A percentile compares a stretch with the other conserved stretches of the same genome.
These are phyloP conservation scores for Benincasa hispida DNA, from an alignment of 306 rosid species.

Conservation along the genomic window DNA sequence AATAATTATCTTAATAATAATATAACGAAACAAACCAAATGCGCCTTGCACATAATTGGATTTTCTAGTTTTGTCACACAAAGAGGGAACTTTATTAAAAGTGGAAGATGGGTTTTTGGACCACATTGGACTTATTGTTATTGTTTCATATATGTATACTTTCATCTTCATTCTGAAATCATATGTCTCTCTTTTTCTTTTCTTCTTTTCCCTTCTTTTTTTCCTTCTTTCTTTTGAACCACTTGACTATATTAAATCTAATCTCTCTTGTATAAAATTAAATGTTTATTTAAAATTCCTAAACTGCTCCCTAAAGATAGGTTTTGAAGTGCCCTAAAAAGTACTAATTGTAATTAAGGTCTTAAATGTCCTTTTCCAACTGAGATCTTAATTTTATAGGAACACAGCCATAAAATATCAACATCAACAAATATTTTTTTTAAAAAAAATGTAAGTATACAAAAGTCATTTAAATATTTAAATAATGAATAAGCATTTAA, in stretches of 20 bases:
- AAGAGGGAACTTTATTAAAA: background rate
- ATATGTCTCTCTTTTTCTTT: background rate
- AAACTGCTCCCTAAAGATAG: background rate
- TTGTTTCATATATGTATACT: background rate
- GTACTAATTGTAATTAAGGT: no score
- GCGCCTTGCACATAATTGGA: background rate
- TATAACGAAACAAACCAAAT: background rate
- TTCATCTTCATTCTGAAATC: background rate
- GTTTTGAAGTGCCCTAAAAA: background rate
- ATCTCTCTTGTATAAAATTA: background rate
- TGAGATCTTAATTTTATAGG: no score
- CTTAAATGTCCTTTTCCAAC: no score
- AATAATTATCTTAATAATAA: no score
- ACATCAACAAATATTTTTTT: no score
- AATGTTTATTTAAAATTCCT: background rate
- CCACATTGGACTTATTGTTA: background rate
- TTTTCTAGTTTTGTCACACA: background rate
- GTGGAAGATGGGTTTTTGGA: constrained; percentile 2
- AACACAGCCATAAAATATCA: no score
- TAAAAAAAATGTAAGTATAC: no score
- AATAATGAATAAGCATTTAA: no score
- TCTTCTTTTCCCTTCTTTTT: background rate
- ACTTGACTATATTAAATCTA: background rate
- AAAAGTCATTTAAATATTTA: no score
- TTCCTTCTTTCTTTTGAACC: background rate